phyloP scores from a whole-genome alignment of 2,329 filamentous ascomycete genomes.

The Bipolaris sorokiniana region DNA sequence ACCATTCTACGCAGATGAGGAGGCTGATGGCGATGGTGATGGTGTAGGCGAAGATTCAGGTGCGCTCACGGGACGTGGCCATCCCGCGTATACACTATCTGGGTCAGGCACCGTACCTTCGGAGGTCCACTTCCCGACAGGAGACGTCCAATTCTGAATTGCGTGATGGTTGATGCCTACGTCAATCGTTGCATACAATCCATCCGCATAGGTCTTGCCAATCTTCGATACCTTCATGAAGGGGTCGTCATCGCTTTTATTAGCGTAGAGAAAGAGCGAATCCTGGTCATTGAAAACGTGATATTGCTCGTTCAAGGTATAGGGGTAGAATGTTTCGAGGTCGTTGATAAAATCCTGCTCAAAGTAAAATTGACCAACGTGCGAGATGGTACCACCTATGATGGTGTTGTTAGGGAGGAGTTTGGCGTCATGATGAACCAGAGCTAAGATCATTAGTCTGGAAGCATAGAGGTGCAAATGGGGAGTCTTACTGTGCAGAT shows the following conservation, averaged over 20 bases:
- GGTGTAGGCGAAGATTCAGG: background rate
- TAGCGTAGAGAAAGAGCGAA: slow-evolving; percentile 53
- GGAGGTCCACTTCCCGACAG: slow-evolving; percentile 40
- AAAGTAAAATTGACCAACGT: slow-evolving; percentile 70
- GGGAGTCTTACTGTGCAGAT: slow-evolving; percentile 39
- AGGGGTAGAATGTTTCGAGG: slow-evolving; percentile 58
- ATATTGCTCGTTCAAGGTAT: slow-evolving; percentile 51
- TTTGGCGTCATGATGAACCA: slow-evolving; percentile 48
- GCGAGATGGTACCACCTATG: slow-evolving; percentile 58
- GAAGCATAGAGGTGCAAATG: background rate
- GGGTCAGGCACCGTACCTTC: slow-evolving; percentile 35
- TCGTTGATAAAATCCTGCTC: slow-evolving; percentile 63
- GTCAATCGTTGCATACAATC: slow-evolving; percentile 42
- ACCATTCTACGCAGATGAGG: too few species aligned
- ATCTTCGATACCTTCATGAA: slow-evolving; percentile 64
- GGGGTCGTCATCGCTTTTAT: slow-evolving; percentile 60
- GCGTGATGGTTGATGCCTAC: slow-evolving; percentile 41
- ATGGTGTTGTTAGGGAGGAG: slow-evolving; percentile 60
- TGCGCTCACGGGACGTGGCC: slow-evolving; percentile 35
- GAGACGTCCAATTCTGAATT: slow-evolving; percentile 29
- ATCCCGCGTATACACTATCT: slow-evolving; percentile 36
- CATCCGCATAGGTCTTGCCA: slow-evolving; percentile 50
- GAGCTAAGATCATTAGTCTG: slow-evolving; percentile 24
- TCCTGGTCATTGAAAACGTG: slow-evolving; percentile 61
- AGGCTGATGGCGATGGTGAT: too few species aligned